Evolutionary conservation across 2,329 filamentous ascomycete species (phyloP).

Genomic region (Verticillium klebahnii): DNA sequence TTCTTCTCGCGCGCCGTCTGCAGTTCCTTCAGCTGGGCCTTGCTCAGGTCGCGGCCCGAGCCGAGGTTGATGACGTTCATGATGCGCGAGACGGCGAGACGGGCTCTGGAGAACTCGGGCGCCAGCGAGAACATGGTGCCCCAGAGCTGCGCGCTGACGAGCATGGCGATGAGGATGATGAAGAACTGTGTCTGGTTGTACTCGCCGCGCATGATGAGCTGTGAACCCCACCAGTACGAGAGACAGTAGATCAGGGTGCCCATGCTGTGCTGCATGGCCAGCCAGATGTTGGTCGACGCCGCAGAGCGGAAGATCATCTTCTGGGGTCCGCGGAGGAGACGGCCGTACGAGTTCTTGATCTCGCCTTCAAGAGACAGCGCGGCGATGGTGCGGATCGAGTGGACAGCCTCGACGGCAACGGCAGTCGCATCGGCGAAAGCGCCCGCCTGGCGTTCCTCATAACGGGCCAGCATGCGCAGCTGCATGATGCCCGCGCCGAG

Average conservation of each 20-base stretch:
- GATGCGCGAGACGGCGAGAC: conserved; percentile 45
- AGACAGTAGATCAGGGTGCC: conserved; percentile 58
- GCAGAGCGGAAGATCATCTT: conserved; percentile 16
- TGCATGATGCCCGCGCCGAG: conserved; percentile 51
- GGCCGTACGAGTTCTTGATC: conserved; percentile 29
- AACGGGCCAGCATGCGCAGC: conserved; percentile 40
- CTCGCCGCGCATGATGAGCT: conserved; percentile 52
- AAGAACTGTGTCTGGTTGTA: conserved; percentile 56
- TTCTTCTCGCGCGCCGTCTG: background rate
- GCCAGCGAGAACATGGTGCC: conserved; percentile 62
- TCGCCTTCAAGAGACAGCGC: conserved; percentile 23
- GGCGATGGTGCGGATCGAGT: conserved; percentile 40
- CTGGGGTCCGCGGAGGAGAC: conserved; percentile 8
- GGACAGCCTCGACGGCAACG: conserved; percentile 43
- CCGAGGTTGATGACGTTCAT: conserved; percentile 25
- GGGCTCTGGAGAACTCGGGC: conserved; percentile 57
- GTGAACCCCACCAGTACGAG: conserved; percentile 64
- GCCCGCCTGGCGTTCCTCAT: conserved; percentile 41
- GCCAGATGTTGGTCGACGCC: conserved; percentile 36
- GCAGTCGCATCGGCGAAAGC: conserved; percentile 43
- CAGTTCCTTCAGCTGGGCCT: conserved; percentile 7
- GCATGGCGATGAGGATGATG: conserved; percentile 56
- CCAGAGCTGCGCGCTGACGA: conserved; percentile 58
- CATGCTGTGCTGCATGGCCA: conserved; percentile 41
- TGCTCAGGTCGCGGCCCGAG: conserved; percentile 20